Conservation (phyloP, 2,329 filamentous ascomycete genomes). For the Fusarium anthophilum region DNA sequence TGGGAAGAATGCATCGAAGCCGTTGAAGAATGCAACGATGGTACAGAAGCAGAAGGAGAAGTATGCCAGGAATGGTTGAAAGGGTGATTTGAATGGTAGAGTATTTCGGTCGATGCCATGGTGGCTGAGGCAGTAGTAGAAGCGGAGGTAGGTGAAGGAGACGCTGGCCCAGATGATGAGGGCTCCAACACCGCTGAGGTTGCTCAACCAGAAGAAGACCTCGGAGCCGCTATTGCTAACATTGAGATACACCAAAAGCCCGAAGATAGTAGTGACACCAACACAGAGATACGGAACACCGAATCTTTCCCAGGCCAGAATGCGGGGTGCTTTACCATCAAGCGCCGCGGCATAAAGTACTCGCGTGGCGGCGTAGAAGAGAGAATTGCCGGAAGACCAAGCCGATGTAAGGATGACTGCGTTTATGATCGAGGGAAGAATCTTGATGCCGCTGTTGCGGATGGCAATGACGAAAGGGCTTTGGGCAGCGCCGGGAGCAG, state of each 20-base stretch:
- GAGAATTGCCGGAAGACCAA: slow-evolving; percentile 68
- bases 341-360: slow-evolving; percentile 75
- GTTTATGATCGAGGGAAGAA: slow-evolving; percentile 73
- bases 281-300: slow-evolving; percentile 27
- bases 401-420: slow-evolving; percentile 74
- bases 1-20: slow-evolving; percentile 78
- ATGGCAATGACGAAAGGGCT: slow-evolving; percentile 75
- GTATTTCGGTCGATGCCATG: slow-evolving; percentile 57
- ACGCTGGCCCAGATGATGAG: slow-evolving; percentile 61
- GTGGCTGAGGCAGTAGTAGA: slow-evolving; percentile 57
- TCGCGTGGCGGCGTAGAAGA: slow-evolving; percentile 73
- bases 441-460: slow-evolving; percentile 70
- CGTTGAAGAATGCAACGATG: slow-evolving; percentile 75
- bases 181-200: slow-evolving; percentile 12
- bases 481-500: slow-evolving; percentile 48
- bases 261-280: background rate
- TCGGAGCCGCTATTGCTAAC: slow-evolving; percentile 24
- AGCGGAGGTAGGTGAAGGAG: slow-evolving; percentile 44
- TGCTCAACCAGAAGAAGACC: slow-evolving; percentile 28
- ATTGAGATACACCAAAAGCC: slow-evolving; percentile 37
- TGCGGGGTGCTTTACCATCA: slow-evolving; percentile 65
- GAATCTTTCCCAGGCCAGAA: slow-evolving; percentile 10
- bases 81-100: slow-evolving; percentile 61
- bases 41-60: slow-evolving; percentile 65
- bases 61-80: slow-evolving; percentile 73